These are phyloP conservation scores for Gynochthodes officinalis DNA, from an alignment of 257 asterid species.

Conservation along the genomic window DNA sequence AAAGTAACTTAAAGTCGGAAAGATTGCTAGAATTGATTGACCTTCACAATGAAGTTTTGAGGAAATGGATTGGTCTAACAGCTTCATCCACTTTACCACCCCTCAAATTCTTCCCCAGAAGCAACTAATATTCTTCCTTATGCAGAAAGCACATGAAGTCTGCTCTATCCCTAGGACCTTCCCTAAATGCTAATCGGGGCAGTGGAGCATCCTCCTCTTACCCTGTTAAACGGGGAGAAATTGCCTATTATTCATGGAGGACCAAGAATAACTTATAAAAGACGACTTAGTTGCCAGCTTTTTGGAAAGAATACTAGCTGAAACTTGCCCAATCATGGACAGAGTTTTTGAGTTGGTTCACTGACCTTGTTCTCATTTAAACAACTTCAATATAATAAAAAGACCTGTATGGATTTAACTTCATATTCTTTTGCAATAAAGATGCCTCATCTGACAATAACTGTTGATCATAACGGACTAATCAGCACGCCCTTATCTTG, in stretches of 20 bases:
- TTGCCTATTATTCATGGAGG: neutral
- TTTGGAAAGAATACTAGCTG: neutral
- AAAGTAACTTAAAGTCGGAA: conserved; percentile 34
- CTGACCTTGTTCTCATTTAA: neutral
- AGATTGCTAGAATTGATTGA: conserved; percentile 11
- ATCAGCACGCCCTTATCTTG: neutral
- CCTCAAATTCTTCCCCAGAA: neutral
- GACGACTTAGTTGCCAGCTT: neutral
- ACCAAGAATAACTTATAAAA: neutral
- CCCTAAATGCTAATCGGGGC: neutral
- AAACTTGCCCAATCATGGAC: neutral
- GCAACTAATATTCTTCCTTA: neutral
- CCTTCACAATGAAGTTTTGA: conserved; percentile 6
- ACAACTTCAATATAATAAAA: neutral
- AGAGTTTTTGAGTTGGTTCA: neutral
- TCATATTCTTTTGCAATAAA: neutral
- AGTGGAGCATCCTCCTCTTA: neutral
- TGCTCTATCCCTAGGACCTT: neutral
- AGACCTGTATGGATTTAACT: neutral
- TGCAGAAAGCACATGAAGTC: neutral
- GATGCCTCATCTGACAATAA: neutral
- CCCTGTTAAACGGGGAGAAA: neutral
- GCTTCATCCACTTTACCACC: neutral
- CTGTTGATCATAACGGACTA: neutral
- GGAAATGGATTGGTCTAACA: neutral